Base-by-base conservation (phyloP, 495 filamentous ascomycete genomes). In the Xylaria palmicola region DNA sequence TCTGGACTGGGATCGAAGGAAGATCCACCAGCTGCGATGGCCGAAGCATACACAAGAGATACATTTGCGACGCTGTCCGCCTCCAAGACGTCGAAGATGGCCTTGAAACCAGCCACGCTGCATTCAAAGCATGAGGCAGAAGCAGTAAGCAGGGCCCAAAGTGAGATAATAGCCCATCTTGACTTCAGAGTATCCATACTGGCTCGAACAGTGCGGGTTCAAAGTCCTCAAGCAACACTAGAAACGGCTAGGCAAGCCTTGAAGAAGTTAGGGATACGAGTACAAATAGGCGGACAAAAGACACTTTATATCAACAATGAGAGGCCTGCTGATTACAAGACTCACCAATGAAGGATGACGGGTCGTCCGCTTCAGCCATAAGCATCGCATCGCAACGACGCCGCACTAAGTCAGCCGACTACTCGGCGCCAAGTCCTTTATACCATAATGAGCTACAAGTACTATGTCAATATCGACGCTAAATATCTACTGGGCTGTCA, bases 1-100 rank as follows among this genome's bases (percentile, higher is more conserved):
- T 54, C 50, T 22, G 50, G 50, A 22, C 50, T 54, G 20, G 34
- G 50, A 27, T 54, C 50, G 7, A 54, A 54, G 26, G 50, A 54
- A 36, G 19, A 39, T 32, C 50, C 50, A 19, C 34, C 34, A 1
- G 32, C 32, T 39, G 34, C 6, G 17, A 54, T 54, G 6, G 1
- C n/a, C 34, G 50, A 12, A 10, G 34, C 50, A 22, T 54, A 54
- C 1, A 50, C 13, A 19, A 54, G 32, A 15, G 50, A 40, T 3
- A 15, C 4, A 40, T 3, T 40, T 34, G 34, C 12, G 9, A 2
- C 12, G 20, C 50, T 40, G 0, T 27, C 13, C 34, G 17, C 4
- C 5, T 15, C 37, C 12, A 54, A 27, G 7, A 19, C 15, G 7
- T 40, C 24, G 12, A 54, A 27, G 5, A 34, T 10, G 13, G 50